Evolutionary conservation across 176 grass and related monocot species (phyloP).

Genomic region (Saccharum spontaneum): DNA sequence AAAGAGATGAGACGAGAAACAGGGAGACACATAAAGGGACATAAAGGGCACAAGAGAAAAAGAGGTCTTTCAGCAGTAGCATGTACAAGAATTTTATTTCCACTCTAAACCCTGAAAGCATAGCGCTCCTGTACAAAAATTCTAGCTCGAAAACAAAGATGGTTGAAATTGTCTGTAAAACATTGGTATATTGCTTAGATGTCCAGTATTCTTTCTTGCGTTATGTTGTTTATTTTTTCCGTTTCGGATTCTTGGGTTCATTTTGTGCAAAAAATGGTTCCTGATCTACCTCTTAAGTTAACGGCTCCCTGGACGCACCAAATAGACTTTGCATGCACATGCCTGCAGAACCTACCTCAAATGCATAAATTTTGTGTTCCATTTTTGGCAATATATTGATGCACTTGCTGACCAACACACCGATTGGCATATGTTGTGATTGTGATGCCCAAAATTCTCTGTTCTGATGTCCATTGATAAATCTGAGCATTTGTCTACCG

Average conservation of each 20-base stretch:
- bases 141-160: not conserved
- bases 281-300: not conserved
- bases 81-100: not conserved
- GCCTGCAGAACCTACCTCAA: not conserved
- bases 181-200: not conserved
- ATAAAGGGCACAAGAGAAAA: too few species aligned
- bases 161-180: not conserved
- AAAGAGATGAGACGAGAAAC: too few species aligned
- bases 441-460: not conserved
- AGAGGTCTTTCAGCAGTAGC: not conserved
- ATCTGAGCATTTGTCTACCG: not conserved
- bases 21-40: too few species aligned
- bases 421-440: not conserved
- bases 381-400: not conserved
- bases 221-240: not conserved
- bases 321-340: not conserved
- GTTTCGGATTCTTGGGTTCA: not conserved
- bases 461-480: not conserved
- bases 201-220: not conserved
- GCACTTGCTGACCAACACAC: not conserved
- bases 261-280: not conserved
- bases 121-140: not conserved
- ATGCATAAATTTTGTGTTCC: not conserved
- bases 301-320: not conserved
- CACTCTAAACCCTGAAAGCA: not conserved